Conservation (phyloP, 1,139 yeast genomes). For the Pichia sp. region DNA sequence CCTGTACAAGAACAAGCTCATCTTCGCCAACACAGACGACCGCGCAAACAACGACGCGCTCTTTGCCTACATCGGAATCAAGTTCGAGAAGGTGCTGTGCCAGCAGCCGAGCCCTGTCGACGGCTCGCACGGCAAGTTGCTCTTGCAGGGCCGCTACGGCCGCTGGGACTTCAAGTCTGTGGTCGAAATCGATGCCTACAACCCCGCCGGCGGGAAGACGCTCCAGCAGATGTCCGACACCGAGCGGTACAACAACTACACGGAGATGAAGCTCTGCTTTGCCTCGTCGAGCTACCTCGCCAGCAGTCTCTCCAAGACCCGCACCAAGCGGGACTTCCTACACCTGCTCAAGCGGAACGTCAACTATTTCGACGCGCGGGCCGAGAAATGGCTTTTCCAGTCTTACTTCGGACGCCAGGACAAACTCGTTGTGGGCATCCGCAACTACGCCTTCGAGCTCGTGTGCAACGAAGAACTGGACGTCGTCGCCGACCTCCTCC, state of each 20-base stretch:
- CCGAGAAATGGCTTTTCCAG: conserved; percentile 21
- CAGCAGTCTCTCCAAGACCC: neutral
- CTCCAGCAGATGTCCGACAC: conserved; percentile 5
- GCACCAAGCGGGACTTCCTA: neutral
- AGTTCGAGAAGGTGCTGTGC: conserved; percentile 19
- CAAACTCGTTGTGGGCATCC: conserved; percentile 20
- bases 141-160: conserved; percentile 17
- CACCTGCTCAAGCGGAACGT: conserved; percentile 2
- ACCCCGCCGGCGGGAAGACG: neutral
- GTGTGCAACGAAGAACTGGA: conserved; percentile 9
- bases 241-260: conserved; percentile 8
- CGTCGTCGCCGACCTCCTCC: conserved; percentile 15
- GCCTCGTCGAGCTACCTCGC: neutral
- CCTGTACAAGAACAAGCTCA: conserved; percentile 16
- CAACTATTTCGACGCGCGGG: conserved; percentile 5
- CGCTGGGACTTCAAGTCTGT: conserved; percentile 16
- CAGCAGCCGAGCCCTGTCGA: conserved; percentile 7
- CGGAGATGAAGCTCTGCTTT: conserved; percentile 19
- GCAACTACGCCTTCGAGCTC: conserved; percentile 13
- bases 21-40: conserved; percentile 18
- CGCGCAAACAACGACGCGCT: conserved; percentile 13
- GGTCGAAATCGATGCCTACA: conserved; percentile 19
- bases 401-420: conserved; percentile 20
- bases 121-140: conserved; percentile 19
- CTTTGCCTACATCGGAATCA: conserved; percentile 19